Conservation (phyloP, 768 basidiomycete genomes). For the Hericium erinaceus region DNA sequence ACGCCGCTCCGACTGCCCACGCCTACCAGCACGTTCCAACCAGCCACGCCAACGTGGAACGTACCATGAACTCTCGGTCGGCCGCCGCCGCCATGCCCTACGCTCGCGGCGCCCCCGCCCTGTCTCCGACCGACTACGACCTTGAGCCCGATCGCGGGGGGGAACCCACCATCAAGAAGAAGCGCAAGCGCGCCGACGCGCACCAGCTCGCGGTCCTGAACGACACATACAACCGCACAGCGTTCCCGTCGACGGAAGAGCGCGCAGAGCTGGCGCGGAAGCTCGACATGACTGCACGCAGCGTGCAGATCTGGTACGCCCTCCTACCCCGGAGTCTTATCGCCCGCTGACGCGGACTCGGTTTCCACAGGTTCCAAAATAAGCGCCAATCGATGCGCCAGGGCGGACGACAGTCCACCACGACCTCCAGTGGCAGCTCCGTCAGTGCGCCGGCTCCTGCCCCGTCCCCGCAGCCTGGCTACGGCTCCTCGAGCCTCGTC, state of each 20-base stretch:
- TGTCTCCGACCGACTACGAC: conserved; percentile 12
- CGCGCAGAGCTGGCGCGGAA: conserved; percentile 66
- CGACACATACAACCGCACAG: conserved; percentile 70
- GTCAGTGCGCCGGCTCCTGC: neutral
- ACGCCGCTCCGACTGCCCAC: conserved; percentile 8
- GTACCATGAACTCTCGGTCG: conserved; percentile 15
- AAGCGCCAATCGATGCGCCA: conserved; percentile 12
- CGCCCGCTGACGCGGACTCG: neutral
- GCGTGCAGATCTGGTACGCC: conserved; percentile 78
- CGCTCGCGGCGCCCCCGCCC: conserved; percentile 29
- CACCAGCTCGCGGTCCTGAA: conserved; percentile 74
- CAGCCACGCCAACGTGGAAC: conserved; percentile 26
- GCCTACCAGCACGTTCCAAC: conserved; percentile 12
- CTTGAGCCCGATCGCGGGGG: conserved; percentile 21
- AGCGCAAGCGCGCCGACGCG: conserved; percentile 78
- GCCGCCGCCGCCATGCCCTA: conserved; percentile 38
- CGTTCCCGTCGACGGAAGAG: conserved; percentile 84
- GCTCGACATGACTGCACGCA: conserved; percentile 76
- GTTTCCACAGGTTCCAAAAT: conserved; percentile 13
- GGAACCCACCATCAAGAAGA: conserved; percentile 76
- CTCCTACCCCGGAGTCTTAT: neutral
- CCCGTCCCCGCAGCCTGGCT: neutral
- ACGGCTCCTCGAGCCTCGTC: neutral
- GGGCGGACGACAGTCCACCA: conserved; percentile 4
- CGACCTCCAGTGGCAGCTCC: neutral